Evolutionary conservation across 1,284 basidiomycete species (phyloP).

Genomic region (Rhodotorula sp.): DNA sequence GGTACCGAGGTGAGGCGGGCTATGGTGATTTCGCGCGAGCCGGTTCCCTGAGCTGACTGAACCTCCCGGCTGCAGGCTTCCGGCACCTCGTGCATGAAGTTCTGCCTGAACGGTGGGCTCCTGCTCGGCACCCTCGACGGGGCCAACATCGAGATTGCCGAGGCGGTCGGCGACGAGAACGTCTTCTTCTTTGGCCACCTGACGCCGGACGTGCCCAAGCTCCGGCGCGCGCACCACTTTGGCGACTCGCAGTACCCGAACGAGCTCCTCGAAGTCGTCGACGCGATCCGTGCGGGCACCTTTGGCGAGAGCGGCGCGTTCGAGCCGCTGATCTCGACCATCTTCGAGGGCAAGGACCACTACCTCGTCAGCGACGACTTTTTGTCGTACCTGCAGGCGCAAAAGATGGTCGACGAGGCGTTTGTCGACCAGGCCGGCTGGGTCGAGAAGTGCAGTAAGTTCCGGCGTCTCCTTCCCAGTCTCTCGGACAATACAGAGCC

Average conservation of each 20-base stretch:
- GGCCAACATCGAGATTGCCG: slow-evolving; percentile 91
- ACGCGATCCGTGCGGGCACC: slow-evolving; percentile 41
- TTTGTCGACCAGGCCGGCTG: slow-evolving; percentile 72
- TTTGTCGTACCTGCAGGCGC: slow-evolving; percentile 75
- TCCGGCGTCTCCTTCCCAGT: neutral
- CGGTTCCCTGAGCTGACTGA: too few species aligned
- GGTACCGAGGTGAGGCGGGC: slow-evolving; percentile 66
- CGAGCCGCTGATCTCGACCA: slow-evolving; percentile 40
- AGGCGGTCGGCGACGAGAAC: slow-evolving; percentile 74
- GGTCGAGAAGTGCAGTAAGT: slow-evolving; percentile 81
- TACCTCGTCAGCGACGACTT: slow-evolving; percentile 75
- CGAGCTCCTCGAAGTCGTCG: slow-evolving; percentile 41
- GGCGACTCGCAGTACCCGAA: slow-evolving; percentile 28
- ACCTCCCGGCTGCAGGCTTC: too few species aligned
- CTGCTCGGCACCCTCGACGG: slow-evolving; percentile 64
- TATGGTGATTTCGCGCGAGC: too few species aligned
- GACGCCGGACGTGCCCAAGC: slow-evolving; percentile 29
- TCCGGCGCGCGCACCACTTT: slow-evolving; percentile 37
- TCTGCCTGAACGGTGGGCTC: slow-evolving; percentile 79
- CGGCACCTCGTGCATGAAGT: slow-evolving; percentile 89
- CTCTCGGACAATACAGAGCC: too few species aligned
- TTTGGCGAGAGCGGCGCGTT: slow-evolving; percentile 41
- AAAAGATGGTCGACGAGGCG: slow-evolving; percentile 79
- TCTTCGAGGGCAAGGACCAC: slow-evolving; percentile 42
- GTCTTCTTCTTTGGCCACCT: slow-evolving; percentile 56